Conservation (phyloP, 2,329 filamentous ascomycete species). For the Lachnellula hyalina region DNA sequence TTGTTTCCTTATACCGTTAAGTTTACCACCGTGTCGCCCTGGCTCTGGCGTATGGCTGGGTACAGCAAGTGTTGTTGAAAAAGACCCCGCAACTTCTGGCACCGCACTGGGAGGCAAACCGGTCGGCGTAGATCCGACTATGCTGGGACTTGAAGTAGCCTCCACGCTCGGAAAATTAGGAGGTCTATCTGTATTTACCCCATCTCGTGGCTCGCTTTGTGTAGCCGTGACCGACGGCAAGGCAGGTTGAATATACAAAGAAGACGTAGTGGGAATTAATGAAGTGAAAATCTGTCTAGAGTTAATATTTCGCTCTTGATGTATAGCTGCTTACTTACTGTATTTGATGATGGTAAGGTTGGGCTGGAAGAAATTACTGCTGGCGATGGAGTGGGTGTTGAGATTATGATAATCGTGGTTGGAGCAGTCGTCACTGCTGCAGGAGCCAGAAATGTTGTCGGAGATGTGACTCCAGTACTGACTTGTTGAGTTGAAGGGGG, state of each 20-base stretch:
- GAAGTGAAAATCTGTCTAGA: slow-evolving; percentile 7
- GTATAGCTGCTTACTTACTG: neutral
- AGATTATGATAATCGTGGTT: slow-evolving; percentile 10
- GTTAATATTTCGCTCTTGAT: slow-evolving; percentile 2
- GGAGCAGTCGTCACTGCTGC: slow-evolving; percentile 1
- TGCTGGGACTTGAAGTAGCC: neutral
- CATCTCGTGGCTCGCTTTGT: slow-evolving; percentile 15
- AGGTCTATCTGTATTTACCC: slow-evolving; percentile 10
- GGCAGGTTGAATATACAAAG: neutral
- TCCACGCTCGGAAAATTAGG: neutral
- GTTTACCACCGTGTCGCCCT: neutral
- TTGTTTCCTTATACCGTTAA: slow-evolving; percentile 1
- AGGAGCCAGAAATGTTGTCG: neutral
- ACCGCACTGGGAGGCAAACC: neutral
- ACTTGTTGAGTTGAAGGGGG: neutral
- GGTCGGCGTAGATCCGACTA: neutral
- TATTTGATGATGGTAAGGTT: neutral
- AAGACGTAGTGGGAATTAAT: slow-evolving; percentile 9
- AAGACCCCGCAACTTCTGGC: neutral
- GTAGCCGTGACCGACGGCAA: neutral
- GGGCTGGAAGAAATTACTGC: slow-evolving; percentile 2
- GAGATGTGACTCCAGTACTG: neutral
- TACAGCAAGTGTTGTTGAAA: neutral
- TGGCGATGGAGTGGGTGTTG: slow-evolving; percentile 7
- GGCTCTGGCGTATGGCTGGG: neutral